Conservation (phyloP, 768 basidiomycete species). For the Tricholoma hemisulphureum region DNA sequence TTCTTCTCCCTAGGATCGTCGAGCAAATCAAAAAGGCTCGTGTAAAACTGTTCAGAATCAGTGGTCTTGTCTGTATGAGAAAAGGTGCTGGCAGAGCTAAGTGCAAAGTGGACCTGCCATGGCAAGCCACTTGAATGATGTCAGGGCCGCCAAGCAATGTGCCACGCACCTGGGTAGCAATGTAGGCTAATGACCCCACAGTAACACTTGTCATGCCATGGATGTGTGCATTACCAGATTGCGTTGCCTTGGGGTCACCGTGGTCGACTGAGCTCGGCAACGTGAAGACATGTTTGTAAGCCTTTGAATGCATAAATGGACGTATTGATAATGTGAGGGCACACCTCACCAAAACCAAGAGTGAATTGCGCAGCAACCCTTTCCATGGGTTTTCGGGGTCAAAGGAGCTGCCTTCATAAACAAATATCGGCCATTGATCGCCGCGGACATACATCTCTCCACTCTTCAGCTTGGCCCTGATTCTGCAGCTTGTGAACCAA, state of each 20-base stretch:
- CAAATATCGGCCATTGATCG: not conserved
- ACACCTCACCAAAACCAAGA: not conserved
- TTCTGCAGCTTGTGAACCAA: too few relatives aligned
- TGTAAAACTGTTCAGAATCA: conserved; percentile 1
- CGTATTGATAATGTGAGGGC: not conserved
- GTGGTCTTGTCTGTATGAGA: not conserved
- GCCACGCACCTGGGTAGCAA: not conserved
- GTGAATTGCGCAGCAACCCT: not conserved
- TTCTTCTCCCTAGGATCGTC: not conserved
- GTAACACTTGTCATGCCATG: not conserved
- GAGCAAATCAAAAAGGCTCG: not conserved
- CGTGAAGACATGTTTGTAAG: not conserved
- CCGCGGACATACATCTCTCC: not conserved
- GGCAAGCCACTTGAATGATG: not conserved
- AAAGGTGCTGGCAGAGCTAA: not conserved
- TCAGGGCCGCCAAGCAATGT: not conserved
- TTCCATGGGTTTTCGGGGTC: not conserved
- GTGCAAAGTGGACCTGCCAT: conserved; percentile 2
- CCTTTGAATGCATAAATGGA: not conserved
- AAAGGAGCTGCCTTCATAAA: not conserved
- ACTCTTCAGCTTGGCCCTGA: not conserved
- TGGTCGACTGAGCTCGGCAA: not conserved
- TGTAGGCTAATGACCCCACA: not conserved
- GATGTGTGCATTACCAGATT: not conserved
- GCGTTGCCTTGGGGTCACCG: not conserved